Evolutionary conservation across 148 eudicot species (phyloP), one percentile per base, ranked within the genome.

Genomic region (Fallopia convolvulus): DNA sequence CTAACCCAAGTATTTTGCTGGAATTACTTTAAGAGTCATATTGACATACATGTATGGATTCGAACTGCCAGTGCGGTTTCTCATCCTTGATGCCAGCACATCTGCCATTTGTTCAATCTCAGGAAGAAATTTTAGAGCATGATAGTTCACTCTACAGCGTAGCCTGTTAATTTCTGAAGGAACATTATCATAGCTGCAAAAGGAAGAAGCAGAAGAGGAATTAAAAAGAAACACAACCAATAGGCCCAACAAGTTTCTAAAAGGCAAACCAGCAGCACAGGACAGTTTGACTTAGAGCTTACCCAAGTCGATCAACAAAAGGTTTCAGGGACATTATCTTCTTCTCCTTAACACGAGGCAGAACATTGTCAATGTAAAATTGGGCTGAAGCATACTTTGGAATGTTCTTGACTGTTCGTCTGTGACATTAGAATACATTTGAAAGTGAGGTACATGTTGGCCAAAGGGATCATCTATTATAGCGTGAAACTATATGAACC

Each of bases 301-400:
- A 95, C 99, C 99, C 99, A 72, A 95, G 97, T 79, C 99, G 90
- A 83, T 95, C 99, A 77, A 95, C 99, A 87, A 95, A 95, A 83
- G 99, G 97, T 78, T 92, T 95, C 75, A 95, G 82, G 78, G 99
- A 83, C 99, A 95, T 95, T 81, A 92, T 92, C 86, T 90, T 95
- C 92, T 95, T 95, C 88, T 95, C 99, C 83, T 95, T 95, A 75
- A 95, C 77, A 48, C 99, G 94, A 84, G 99, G 99, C 79, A 95
- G 86, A 80, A 95, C 99, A 83, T 95, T 95, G 90, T 95, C 99
- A 39, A 91, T 92, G 84, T 95, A 95, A 80, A 92, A 95, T 44
- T 95, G 83, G 14, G 99, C 97, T 49, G 99, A 85, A 70, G 99
- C 99, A 87, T 95, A 95, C 83, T 95, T 95, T 21, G 99, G 99